Evolutionary conservation across 768 basidiomycete genomes (phyloP).

Genomic region (Leccinum subgranulosum): DNA sequence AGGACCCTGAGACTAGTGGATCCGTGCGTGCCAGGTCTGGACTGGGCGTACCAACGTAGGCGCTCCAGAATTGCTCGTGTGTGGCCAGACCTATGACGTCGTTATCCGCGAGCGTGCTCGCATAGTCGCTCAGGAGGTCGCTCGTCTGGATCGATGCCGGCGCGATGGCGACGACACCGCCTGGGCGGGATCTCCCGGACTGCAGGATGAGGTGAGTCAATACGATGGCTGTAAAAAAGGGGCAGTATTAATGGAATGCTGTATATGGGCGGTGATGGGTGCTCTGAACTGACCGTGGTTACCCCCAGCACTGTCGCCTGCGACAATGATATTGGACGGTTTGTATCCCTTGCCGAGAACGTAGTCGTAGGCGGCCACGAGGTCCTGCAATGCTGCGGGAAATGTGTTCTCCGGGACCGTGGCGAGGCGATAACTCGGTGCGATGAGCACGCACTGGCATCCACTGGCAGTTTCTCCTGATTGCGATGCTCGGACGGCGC

Average conservation of each 20-base stretch:
- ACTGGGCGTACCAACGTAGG: constrained; percentile 15
- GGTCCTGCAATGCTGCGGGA: constrained; percentile 22
- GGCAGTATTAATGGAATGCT: neutral
- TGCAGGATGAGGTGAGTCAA: constrained; percentile 41
- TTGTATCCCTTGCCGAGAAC: constrained; percentile 22
- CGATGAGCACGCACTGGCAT: constrained; percentile 18
- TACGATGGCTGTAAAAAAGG: constrained; percentile 17
- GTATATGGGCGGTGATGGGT: neutral
- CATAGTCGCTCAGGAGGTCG: neutral
- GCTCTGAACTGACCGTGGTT: constrained; percentile 17
- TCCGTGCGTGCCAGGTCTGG: neutral
- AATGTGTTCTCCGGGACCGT: constrained; percentile 22
- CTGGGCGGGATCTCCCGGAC: constrained; percentile 46
- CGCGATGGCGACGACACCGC: constrained; percentile 55
- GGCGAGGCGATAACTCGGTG: constrained; percentile 25
- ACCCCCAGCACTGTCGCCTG: constrained; percentile 28
- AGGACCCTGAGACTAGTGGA: constrained; percentile 18
- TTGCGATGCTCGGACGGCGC: neutral
- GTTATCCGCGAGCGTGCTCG: neutral
- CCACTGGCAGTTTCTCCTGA: neutral
- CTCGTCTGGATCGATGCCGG: constrained; percentile 31
- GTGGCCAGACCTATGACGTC: neutral
- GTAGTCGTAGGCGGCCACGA: constrained; percentile 25
- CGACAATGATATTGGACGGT: constrained; percentile 15
- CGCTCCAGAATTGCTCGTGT: neutral